Conservation (phyloP, 345 rosid genomes). For the Turnera subulata region DNA sequence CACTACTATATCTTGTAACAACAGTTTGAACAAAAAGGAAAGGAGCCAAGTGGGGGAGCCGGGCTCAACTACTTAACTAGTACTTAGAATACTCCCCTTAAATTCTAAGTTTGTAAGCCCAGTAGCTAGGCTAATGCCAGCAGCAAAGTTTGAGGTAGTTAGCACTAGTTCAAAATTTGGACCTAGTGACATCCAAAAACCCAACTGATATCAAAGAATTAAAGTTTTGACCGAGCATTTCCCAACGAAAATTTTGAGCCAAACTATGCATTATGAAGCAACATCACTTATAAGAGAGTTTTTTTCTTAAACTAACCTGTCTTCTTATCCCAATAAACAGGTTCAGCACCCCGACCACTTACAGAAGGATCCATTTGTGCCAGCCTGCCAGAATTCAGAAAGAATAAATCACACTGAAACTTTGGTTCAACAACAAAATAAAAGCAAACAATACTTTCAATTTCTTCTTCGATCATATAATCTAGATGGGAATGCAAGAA, state of each 20-base stretch:
- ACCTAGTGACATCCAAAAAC: too few species aligned
- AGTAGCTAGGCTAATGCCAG: too few species aligned
- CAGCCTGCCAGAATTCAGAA: constrained; percentile 40
- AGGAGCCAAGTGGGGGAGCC: too few species aligned
- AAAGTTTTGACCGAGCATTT: not conserved
- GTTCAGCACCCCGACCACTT: constrained; percentile 76
- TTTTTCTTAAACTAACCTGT: constrained; percentile 44
- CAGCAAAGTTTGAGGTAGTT: too few species aligned
- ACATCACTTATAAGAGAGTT: not conserved
- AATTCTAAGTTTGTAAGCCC: too few species aligned
- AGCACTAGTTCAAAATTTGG: too few species aligned
- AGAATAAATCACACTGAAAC: not conserved
- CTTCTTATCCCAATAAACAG: constrained; percentile 79
- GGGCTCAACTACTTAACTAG: too few species aligned
- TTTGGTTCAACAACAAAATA: not conserved
- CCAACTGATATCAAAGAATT: too few species aligned
- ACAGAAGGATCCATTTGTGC: constrained; percentile 64
- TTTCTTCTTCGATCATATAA: not conserved
- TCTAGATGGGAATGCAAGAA: too few species aligned
- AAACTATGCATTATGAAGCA: not conserved
- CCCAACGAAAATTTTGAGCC: not conserved
- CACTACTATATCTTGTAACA: too few species aligned
- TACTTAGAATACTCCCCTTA: too few species aligned
- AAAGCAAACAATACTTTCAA: not conserved
- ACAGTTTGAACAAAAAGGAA: too few species aligned